Conservation (phyloP, 768 basidiomycete genomes). For the Nidularia pulvinata region DNA sequence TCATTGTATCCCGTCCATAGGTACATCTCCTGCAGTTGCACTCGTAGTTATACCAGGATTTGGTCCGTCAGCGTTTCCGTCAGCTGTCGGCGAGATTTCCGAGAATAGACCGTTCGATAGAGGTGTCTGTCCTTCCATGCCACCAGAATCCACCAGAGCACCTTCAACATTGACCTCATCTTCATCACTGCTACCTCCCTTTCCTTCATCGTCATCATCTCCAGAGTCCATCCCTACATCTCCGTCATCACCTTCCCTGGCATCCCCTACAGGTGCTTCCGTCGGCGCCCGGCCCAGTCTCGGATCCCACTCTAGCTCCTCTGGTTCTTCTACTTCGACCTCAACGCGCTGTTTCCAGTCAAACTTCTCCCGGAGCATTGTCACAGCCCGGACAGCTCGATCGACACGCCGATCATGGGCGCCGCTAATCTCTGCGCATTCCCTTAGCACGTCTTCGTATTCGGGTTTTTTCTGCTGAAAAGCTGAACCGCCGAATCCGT, state of each 20-base stretch:
- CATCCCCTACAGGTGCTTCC: slow-evolving; percentile 2
- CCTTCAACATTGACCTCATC: slow-evolving; percentile 12
- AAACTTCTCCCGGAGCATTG: slow-evolving; percentile 76
- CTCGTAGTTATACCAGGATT: no score
- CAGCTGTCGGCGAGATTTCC: background rate
- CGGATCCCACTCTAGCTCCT: slow-evolving; percentile 75
- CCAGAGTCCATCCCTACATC: slow-evolving; percentile 22
- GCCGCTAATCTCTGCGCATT: slow-evolving; percentile 63
- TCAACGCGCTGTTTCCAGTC: slow-evolving; percentile 84
- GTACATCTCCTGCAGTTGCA: no score
- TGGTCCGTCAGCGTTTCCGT: no score
- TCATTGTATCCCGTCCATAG: no score
- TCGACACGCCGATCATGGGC: slow-evolving; percentile 80
- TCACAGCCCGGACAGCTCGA: slow-evolving; percentile 77
- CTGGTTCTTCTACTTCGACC: slow-evolving; percentile 78
- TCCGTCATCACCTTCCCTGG: slow-evolving; percentile 11
- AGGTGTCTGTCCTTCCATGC: background rate
- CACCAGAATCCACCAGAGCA: slow-evolving; percentile 7
- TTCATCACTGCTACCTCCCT: slow-evolving; percentile 20
- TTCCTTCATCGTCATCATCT: slow-evolving; percentile 20
- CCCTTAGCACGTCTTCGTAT: slow-evolving; percentile 63
- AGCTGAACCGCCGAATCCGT: slow-evolving; percentile 13
- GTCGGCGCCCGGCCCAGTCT: slow-evolving; percentile 25
- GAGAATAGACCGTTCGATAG: slow-evolving; percentile 10
- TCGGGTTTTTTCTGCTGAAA: slow-evolving; percentile 36